Percentiles rank a stretch among this genome's conserved stretches.
These are phyloP conservation scores for Fusarium lateritium DNA, from an alignment of 2,329 filamentous ascomycete species.

Conservation along the genomic window DNA sequence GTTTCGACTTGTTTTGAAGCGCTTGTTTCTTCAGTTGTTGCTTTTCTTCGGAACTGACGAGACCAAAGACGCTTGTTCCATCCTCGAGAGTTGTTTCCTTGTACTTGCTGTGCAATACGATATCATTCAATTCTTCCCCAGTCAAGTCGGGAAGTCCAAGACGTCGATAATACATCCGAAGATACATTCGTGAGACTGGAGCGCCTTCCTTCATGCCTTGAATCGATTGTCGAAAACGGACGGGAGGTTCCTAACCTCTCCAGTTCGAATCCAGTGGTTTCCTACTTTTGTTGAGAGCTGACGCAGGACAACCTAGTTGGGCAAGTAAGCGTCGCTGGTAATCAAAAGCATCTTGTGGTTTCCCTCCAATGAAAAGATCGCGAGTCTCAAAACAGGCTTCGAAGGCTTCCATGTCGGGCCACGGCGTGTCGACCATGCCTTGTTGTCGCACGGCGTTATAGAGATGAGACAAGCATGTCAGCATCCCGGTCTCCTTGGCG, in stretches of 20 bases:
- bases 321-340: neutral
- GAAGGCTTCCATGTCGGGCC: neutral
- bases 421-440: neutral
- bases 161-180: no score
- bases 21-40: neutral
- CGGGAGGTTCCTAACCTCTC: neutral
- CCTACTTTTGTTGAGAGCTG: neutral
- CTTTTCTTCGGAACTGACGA: neutral
- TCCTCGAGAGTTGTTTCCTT: neutral
- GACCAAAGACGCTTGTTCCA: neutral
- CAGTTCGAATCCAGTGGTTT: neutral
- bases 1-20: neutral
- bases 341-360: neutral
- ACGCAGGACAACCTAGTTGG: neutral
- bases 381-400: constrained; percentile 4
- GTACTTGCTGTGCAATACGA: neutral
- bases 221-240: neutral
- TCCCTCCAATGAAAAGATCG: neutral
- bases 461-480: neutral
- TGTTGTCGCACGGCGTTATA: constrained; percentile 4
- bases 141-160: fast-evolving
- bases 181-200: neutral
- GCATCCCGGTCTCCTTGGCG: neutral
- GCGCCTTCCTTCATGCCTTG: neutral
- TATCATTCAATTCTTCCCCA: neutral